phyloP scores from a whole-genome alignment of 345 rosid species.

The Schrenkiella parvula region DNA sequence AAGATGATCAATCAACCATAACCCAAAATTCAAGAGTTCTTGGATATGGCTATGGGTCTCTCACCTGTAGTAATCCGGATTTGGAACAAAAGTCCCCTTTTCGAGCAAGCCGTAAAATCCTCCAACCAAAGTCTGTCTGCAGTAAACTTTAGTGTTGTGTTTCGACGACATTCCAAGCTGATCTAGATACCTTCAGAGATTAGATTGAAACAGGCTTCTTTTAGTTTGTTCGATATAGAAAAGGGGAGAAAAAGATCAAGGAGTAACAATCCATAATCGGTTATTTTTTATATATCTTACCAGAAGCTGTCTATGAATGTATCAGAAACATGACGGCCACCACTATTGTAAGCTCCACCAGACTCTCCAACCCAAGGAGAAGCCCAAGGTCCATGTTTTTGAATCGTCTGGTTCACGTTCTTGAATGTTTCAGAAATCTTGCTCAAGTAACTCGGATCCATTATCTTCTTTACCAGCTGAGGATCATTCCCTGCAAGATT shows the following conservation, averaged over 20 bases:
- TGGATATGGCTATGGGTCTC: conserved; percentile 3
- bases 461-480: conserved; percentile 59
- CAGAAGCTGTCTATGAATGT: conserved; percentile 93
- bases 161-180: conserved; percentile 96
- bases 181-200: conserved; percentile 72
- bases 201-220: not conserved
- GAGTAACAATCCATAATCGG: no score
- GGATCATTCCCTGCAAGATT: conserved; percentile 73
- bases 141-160: conserved; percentile 91
- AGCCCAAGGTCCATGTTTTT: conserved; percentile 75
- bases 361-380: conserved; percentile 99
- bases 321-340: conserved; percentile 77
- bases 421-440: conserved; percentile 54
- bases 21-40: not conserved
- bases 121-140: conserved; percentile 92
- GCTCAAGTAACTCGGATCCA: conserved; percentile 67
- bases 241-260: not conserved
- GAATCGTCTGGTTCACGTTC: conserved; percentile 48
- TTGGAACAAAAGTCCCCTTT: conserved; percentile 57
- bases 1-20: not conserved
- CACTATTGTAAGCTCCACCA: conserved; percentile 97
- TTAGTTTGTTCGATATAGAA: not conserved
- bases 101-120: conserved; percentile 90
- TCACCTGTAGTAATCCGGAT: conserved; percentile 97
- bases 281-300: no score